Conservation (phyloP, 164 flowering plant species). For the Paratinospora sagittata region DNA sequence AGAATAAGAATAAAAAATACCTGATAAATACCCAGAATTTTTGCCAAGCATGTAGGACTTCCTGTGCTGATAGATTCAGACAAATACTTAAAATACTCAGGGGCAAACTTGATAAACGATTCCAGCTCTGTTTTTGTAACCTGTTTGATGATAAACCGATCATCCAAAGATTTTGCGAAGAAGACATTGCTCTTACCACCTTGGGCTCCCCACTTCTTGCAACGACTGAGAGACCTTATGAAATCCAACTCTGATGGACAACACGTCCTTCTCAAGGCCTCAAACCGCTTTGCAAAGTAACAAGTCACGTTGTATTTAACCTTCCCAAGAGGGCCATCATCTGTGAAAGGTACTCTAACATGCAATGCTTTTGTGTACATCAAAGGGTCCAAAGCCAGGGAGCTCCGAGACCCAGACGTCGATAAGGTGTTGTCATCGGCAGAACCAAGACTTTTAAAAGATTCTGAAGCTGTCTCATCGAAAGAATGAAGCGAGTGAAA, state of each 20-base stretch:
- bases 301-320: conserved; percentile 85
- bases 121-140: conserved; percentile 95
- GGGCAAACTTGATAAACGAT: conserved; percentile 88
- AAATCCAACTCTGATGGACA: conserved; percentile 85
- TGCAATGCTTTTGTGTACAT: conserved; percentile 64
- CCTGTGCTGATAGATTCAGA: conserved; percentile 67
- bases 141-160: conserved; percentile 87
- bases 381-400: conserved; percentile 53
- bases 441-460: conserved; percentile 52
- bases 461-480: conserved; percentile 48
- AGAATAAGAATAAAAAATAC: conserved; percentile 32
- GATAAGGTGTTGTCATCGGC: conserved; percentile 57
- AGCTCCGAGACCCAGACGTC: conserved; percentile 52
- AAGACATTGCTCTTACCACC: conserved; percentile 99
- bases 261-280: conserved; percentile 73
- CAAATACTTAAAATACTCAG: conserved; percentile 79
- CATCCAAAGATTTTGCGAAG: conserved; percentile 92
- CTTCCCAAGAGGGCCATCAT: conserved; percentile 66
- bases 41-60: conserved; percentile 93
- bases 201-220: conserved; percentile 99
- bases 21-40: conserved; percentile 94
- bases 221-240: conserved; percentile 82
- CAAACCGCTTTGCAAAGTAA: conserved; percentile 81
- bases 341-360: conserved; percentile 59
- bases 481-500: conserved; percentile 35